phyloP scores from a whole-genome alignment of 108 stramenopile species.

The Cylindrotheca closterium region DNA sequence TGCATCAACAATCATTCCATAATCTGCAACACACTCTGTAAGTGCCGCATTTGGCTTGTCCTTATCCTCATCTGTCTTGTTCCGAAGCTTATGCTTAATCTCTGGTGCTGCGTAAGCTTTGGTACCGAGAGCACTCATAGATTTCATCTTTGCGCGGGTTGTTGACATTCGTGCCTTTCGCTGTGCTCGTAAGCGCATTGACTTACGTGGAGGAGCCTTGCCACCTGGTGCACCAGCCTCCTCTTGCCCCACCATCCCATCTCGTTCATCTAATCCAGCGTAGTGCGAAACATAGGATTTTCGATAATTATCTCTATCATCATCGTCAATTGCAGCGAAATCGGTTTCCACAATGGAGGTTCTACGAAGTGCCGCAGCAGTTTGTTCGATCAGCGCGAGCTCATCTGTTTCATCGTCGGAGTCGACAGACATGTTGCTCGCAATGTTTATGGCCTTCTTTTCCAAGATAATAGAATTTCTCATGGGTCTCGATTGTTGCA shows the following conservation, averaged over 20 bases:
- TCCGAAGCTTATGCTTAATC: slow-evolving; percentile 52
- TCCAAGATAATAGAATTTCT: slow-evolving; percentile 47
- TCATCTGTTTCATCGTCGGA: slow-evolving; percentile 25
- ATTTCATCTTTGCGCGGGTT: slow-evolving; percentile 41
- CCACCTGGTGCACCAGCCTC: not conserved
- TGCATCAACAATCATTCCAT: slow-evolving; percentile 87
- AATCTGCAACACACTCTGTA: slow-evolving; percentile 73
- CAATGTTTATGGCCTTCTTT: slow-evolving; percentile 3
- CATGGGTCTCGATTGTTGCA: slow-evolving; percentile 28
- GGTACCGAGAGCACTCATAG: slow-evolving; percentile 79
- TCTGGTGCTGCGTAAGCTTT: slow-evolving; percentile 86
- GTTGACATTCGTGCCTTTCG: slow-evolving; percentile 18
- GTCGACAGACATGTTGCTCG: not conserved
- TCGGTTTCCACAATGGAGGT: slow-evolving; percentile 9
- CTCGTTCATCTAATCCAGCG: slow-evolving; percentile 14
- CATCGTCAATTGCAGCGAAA: slow-evolving; percentile 10
- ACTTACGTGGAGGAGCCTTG: not conserved
- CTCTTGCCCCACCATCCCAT: not conserved
- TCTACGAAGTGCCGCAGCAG: slow-evolving; percentile 26
- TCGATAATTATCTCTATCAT: slow-evolving; percentile 9
- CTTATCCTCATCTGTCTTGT: slow-evolving; percentile 44
- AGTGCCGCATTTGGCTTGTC: slow-evolving; percentile 54
- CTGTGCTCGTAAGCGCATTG: not conserved
- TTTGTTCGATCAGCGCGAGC: slow-evolving; percentile 25
- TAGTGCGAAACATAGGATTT: slow-evolving; percentile 26